These are phyloP conservation scores for Penicillium tannophilum DNA, from an alignment of 495 filamentous ascomycete species.

Conservation along the genomic window DNA sequence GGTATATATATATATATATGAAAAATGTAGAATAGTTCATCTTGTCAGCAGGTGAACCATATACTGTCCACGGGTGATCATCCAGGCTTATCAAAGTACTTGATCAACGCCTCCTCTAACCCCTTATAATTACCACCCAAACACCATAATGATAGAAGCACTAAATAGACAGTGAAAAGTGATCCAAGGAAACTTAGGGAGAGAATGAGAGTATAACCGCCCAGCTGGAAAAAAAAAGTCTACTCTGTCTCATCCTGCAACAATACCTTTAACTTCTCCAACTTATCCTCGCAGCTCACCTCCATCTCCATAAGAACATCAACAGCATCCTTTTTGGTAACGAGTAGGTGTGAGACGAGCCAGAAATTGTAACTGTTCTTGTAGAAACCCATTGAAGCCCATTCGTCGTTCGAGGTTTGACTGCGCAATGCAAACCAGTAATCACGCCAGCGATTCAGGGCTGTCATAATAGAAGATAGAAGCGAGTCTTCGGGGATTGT, in stretches of 20 bases:
- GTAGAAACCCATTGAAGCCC: constrained; percentile 49
- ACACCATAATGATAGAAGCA: not conserved
- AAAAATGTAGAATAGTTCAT: not conserved
- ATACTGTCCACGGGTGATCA: not conserved
- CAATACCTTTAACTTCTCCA: constrained; percentile 47
- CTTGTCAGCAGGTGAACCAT: not conserved
- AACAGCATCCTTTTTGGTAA: constrained; percentile 50
- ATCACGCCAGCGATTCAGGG: constrained; percentile 42
- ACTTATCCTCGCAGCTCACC: constrained; percentile 51
- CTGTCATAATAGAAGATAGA: constrained; percentile 34
- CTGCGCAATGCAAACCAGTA: constrained; percentile 39
- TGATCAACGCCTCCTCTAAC: not conserved
- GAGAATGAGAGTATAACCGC: not conserved
- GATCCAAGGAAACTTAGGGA: not conserved
- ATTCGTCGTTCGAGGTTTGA: constrained; percentile 38
- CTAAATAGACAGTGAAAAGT: not conserved
- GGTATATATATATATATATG: not conserved
- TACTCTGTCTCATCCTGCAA: constrained; percentile 44
- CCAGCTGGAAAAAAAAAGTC: not conserved
- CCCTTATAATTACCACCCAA: not conserved
- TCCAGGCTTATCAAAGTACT: not conserved
- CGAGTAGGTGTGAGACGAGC: constrained; percentile 47
- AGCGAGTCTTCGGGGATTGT: constrained; percentile 39
- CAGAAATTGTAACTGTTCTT: constrained; percentile 51
- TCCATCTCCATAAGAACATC: constrained; percentile 52